These are phyloP conservation scores for Escallonia herrerae DNA, from an alignment of 129 eudicot genomes.

Conservation along the genomic window DNA sequence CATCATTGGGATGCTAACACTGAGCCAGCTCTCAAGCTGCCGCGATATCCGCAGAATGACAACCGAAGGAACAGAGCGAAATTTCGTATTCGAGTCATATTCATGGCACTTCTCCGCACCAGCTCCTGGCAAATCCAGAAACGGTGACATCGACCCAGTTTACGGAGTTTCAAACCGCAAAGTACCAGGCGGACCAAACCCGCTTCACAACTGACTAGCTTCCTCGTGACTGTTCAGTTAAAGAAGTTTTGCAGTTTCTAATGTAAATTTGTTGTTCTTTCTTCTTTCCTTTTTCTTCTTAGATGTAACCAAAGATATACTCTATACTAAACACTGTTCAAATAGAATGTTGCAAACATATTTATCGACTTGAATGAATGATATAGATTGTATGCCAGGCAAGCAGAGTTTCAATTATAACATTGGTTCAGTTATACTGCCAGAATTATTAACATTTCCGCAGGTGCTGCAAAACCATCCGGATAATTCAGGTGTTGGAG, in stretches of 20 bases:
- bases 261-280: constrained; percentile 22
- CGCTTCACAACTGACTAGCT: constrained; percentile 72
- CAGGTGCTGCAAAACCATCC: not conserved
- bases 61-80: constrained; percentile 11
- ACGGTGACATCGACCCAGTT: constrained; percentile 15
- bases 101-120: constrained; percentile 31
- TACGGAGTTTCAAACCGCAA: constrained; percentile 40
- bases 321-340: constrained; percentile 2
- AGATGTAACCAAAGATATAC: constrained; percentile 12
- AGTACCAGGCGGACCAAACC: constrained; percentile 82
- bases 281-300: constrained; percentile 13
- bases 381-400: not conserved
- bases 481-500: not conserved
- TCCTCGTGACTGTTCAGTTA: constrained; percentile 12
- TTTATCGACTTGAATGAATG: not conserved
- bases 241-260: constrained; percentile 36
- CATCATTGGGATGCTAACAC: constrained; percentile 26
- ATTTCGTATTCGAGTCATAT: constrained; percentile 7
- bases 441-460: not conserved
- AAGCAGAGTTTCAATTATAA: not conserved
- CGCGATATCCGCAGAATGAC: constrained; percentile 25
- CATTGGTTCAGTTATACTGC: not conserved
- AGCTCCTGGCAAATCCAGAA: constrained; percentile 32
- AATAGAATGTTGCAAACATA: not conserved
- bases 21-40: constrained; percentile 29